Evolutionary conservation across 2,329 filamentous ascomycete species (phyloP), one percentile per base, ranked within the genome.

Genomic region (Metarhizium robertsii): DNA sequence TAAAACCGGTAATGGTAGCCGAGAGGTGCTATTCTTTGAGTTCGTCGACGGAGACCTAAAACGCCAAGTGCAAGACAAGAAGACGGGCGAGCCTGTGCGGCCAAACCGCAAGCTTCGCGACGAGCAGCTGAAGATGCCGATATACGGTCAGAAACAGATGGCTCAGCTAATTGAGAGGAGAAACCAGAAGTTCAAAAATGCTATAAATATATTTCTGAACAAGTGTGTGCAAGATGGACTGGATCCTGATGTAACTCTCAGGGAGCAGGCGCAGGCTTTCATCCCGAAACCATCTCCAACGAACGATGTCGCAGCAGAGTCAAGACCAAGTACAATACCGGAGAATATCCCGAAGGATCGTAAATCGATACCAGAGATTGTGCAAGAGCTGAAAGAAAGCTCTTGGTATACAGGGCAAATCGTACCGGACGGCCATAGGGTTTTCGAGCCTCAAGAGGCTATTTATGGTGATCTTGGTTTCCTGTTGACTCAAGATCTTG

Each of bases 321-420:
- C 69, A 52, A 61, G 67, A 6, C 63, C 68, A 14, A 75, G 70
- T 52, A 75, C 75, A 0, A 67, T 90, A 20, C 90, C 90, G 0
- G 77, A 80, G 36, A 79, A 77, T 1, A 95, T 97, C 52, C 92
- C 92, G 0, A 83, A 79, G 50, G 88, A 95, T 60, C 81, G 94
- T 48, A 87, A 90, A 65, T 77, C 81, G 2, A 89, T 99, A 34
- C 79, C 88, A 0, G 88, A 95, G 53, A 97, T 99, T 38, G 78
- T 99, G 2, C 77, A 84, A 34, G 90, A 96, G 65, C 83, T 99
- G 40, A 90, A 90, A 64, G 80, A 83, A 8, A 81, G 87, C 62
- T 79, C 92, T 29, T 95, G 92, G 89, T 99, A 99, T 65, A 88
- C 85, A 4, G 86, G 86, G 0, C 94, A 99, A 70, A 91, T 99